phyloP scores from a whole-genome alignment of 2,329 filamentous ascomycete species.

The Exophiala aquamarina region DNA sequence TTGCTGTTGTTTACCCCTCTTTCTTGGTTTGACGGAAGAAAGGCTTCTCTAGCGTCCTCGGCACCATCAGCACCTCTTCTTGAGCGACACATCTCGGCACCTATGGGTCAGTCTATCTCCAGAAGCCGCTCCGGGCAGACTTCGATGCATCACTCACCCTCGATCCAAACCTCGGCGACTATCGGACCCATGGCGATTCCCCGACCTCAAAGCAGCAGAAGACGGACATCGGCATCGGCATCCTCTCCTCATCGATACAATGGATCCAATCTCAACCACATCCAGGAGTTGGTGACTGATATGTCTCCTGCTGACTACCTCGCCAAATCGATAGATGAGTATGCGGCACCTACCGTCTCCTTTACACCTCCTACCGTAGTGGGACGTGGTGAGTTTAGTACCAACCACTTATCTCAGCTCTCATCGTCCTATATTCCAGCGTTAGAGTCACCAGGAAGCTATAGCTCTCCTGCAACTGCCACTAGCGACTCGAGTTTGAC shows the following conservation, averaged over 20 bases:
- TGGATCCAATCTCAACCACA: constrained; percentile 33
- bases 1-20: constrained; percentile 12
- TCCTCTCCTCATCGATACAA: constrained; percentile 40
- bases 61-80: constrained; percentile 23
- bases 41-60: constrained; percentile 20
- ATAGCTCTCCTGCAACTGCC: constrained; percentile 23
- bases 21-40: constrained; percentile 26
- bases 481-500: constrained; percentile 31
- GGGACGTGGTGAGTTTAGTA: constrained; percentile 30
- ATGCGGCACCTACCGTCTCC: constrained; percentile 26
- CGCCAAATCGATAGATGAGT: constrained; percentile 36
- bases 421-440: constrained; percentile 26
- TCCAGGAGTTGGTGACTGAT: constrained; percentile 41
- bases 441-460: constrained; percentile 28
- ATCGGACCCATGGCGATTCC: constrained; percentile 29
- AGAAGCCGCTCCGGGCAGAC: constrained; percentile 6
- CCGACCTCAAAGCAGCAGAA: constrained; percentile 17
- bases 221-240: constrained; percentile 30
- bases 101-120: constrained; percentile 9
- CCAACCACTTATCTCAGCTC: constrained; percentile 26
- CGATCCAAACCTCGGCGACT: constrained; percentile 34
- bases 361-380: constrained; percentile 30
- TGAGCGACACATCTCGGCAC: constrained; percentile 28
- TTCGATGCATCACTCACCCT: constrained; percentile 33
- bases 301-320: constrained; percentile 45